Evolutionary conservation across 1,284 basidiomycete species (phyloP).

Genomic region (Cutaneotrichosporon sp.): DNA sequence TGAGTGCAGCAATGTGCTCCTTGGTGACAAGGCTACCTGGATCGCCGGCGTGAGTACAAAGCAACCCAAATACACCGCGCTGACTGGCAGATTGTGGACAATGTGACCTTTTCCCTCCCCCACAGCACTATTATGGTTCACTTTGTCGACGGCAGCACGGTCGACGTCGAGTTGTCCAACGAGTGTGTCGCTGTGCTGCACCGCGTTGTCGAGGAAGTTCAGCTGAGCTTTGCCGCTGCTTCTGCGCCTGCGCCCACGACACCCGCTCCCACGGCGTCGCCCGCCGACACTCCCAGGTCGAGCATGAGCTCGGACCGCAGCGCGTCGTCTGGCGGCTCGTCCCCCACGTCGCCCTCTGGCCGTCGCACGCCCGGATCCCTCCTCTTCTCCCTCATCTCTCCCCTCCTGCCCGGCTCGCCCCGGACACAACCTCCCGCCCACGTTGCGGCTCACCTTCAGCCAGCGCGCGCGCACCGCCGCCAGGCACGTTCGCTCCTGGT

Average conservation of each 20-base stretch:
- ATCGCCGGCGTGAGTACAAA: constrained; percentile 36
- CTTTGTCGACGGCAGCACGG: constrained; percentile 40
- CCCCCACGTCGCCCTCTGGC: constrained; percentile 7
- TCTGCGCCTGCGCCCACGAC: constrained; percentile 15
- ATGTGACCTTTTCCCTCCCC: constrained; percentile 46
- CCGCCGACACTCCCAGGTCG: constrained; percentile 18
- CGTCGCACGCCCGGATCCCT: constrained; percentile 38
- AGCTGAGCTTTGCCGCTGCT: constrained; percentile 41
- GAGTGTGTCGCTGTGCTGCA: constrained; percentile 30
- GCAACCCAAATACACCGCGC: too few species aligned
- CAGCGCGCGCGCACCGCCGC: constrained; percentile 58
- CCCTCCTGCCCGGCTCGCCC: constrained; percentile 29
- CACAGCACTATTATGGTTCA: constrained; percentile 34
- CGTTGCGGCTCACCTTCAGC: constrained; percentile 20
- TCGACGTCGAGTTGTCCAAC: constrained; percentile 32
- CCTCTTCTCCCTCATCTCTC: constrained; percentile 42
- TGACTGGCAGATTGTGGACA: constrained; percentile 35
- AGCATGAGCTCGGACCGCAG: constrained; percentile 13
- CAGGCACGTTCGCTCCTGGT: constrained; percentile 68
- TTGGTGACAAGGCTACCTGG: constrained; percentile 49
- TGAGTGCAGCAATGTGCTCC: constrained; percentile 44
- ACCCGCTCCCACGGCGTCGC: constrained; percentile 24
- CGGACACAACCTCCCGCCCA: constrained; percentile 13
- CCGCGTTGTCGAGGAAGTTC: constrained; percentile 44
- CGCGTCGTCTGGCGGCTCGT: constrained; percentile 15